Base-by-base conservation (phyloP, 768 basidiomycete genomes). In the Tylopilus sp. region DNA sequence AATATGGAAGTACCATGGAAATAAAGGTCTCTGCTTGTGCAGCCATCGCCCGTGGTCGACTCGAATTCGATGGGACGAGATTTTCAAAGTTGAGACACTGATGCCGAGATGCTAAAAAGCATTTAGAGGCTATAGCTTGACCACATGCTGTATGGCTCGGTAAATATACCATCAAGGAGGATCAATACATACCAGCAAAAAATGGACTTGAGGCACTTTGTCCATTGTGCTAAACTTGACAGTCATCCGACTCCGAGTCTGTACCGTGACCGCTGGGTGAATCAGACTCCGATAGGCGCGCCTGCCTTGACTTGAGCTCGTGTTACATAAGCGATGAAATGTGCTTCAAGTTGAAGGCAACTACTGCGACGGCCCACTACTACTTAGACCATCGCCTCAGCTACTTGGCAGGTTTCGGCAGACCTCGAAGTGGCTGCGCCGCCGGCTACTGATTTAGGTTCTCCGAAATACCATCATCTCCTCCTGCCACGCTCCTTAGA, bases 401-500 rank as follows among this genome's bases (percentile, higher is more conserved):
- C 26, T 17, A 21, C 40, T 41, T 18, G 30, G 20, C 60, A 44
- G 36, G 33, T 42, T 51, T 44, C 22, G 38, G 40, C 36, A 41
- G 44, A 38, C 40, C 41, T 50, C 41, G 15, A 31, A 42, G 48
- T 47, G 22, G 26, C 53, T 56, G 51, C 53, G 53, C 54, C 45
- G 54, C 45, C 56, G 36, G 51, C 22, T 44, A 47, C 43, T 43
- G 43, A 18, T 50, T 51, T 52, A 47, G 38, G 22, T 49, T 47
- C 52, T 47, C 50, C 31, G 61, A 53, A 51, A 52, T 58, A 54
- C 49, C 50, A 40, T 30, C 51, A 56, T 53, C 51, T 57, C 56
- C 48, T 54, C 39, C 50, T 51, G 40, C 56, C 61, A 68, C 51
- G 55, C 48, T 52, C 58, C 48, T 59, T 53, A 57, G 55, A 61